Base-by-base conservation (phyloP, 2,329 filamentous ascomycete genomes). In the Penicillium sp. region DNA sequence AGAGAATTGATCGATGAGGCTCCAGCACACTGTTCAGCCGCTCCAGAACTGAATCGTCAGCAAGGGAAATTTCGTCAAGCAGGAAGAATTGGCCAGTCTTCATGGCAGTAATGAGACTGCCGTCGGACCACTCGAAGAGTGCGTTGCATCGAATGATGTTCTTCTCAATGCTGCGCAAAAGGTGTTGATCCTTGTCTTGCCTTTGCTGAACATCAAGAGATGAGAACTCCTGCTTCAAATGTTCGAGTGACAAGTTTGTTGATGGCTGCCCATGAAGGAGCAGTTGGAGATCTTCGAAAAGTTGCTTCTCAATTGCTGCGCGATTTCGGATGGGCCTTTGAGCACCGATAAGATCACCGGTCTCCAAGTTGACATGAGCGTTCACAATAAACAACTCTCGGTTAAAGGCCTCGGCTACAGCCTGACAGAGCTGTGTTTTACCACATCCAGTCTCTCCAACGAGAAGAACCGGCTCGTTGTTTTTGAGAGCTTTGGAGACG, bases 381-480 rank as follows among this genome's bases (percentile, higher is more conserved):
- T 99, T 99, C 72, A 99, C 90, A 69, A 94, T 95, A 68, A 93
- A 89, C 42, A 99, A 81, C 65, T 91, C 83, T 70, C 90, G 92
- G 17, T 84, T 82, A 65, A 92, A 85, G 4, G 91, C 90, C 72
- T 96, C 90, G 3, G 95, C 93, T 57, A 98, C 85, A 73, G 97
- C 85, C 75, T 99, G 95, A 68, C 92, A 96, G 7, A 99, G 91
- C 2, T 94, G 97, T 0, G 95, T 99, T 80, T 99, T 99, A 63
- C 96, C 95, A 72, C 94, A 98, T 6, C 95, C 95, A 19, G 95
- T 99, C 75, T 99, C 96, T 64, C 95, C 95, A 13, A 99, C 92
- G 5, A 99, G 84, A 22, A 99, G 83, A 3, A 99, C 92, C 0
- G 95, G 95, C 75, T 99, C 95, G 64, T 96, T 93, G 73, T 97